A percentile compares a stretch with the other conserved stretches of the same genome.
These are phyloP conservation scores for Vitis vinifera DNA, from an alignment of 164 flowering plant species.

Conservation along the genomic window DNA sequence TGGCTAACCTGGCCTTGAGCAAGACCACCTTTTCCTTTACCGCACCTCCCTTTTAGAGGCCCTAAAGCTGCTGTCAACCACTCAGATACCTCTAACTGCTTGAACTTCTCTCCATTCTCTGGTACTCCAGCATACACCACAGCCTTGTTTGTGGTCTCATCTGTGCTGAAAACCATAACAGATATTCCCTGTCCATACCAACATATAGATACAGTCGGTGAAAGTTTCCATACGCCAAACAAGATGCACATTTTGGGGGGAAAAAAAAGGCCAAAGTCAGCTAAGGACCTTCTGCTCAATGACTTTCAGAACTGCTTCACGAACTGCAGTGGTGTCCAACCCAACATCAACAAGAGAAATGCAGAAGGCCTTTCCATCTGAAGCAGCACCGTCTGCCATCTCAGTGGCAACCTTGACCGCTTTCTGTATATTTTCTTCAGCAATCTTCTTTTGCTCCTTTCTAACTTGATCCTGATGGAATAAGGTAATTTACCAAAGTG, in stretches of 20 bases:
- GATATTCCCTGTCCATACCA: slow-evolving; percentile 66
- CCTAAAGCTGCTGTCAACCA: slow-evolving; percentile 76
- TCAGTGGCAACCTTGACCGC: slow-evolving; percentile 60
- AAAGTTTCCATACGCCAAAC: neutral
- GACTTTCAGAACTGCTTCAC: slow-evolving; percentile 85
- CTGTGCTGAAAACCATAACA: slow-evolving; percentile 77
- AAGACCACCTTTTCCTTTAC: slow-evolving; percentile 83
- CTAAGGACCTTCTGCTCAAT: slow-evolving; percentile 56
- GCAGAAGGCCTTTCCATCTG: slow-evolving; percentile 74
- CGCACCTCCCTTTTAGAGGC: slow-evolving; percentile 85
- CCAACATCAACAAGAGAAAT: slow-evolving; percentile 76
- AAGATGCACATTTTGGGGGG: no score
- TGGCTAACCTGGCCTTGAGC: slow-evolving; percentile 87
- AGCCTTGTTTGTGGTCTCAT: slow-evolving; percentile 77
- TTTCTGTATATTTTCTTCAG: slow-evolving; percentile 71
- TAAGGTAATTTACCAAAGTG: neutral
- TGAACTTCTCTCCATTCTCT: slow-evolving; percentile 41
- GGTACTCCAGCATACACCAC: slow-evolving; percentile 92
- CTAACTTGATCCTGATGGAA: slow-evolving; percentile 59
- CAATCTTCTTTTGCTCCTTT: slow-evolving; percentile 78
- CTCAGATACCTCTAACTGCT: slow-evolving; percentile 65
- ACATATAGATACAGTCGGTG: neutral
- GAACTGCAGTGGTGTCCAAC: slow-evolving; percentile 74
- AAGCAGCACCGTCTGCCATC: slow-evolving; percentile 65
- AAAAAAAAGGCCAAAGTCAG: slow-evolving; percentile 4